phyloP scores from a whole-genome alignment of 345 rosid species.

The Combretum micranthum region DNA sequence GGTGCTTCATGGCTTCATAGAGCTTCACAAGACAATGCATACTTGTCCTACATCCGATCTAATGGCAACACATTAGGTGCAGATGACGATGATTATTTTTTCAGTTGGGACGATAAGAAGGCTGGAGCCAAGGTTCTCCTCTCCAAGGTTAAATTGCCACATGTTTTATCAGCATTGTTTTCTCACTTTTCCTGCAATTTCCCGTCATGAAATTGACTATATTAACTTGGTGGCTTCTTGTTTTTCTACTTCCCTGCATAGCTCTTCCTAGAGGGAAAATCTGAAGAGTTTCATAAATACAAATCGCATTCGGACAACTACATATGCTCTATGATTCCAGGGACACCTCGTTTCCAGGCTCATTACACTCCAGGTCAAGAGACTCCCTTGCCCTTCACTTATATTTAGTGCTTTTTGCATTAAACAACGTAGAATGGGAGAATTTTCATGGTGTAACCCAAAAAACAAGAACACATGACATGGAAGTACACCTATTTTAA shows the following conservation, averaged over 20 bases:
- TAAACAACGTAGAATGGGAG: too few species aligned
- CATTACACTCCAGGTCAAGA: constrained; percentile 52
- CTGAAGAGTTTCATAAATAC: constrained; percentile 38
- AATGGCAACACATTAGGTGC: constrained; percentile 63
- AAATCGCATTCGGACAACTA: constrained; percentile 68
- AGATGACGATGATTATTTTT: constrained; percentile 50
- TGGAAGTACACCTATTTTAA: too few species aligned
- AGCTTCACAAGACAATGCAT: constrained; percentile 45
- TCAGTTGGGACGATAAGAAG: constrained; percentile 78
- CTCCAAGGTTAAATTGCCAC: constrained; percentile 35
- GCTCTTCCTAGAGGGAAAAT: constrained; percentile 46
- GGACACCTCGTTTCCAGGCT: constrained; percentile 47
- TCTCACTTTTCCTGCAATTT: too few species aligned
- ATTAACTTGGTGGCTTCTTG: too few species aligned
- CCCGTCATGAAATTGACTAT: too few species aligned
- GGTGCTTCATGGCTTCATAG: constrained; percentile 67
- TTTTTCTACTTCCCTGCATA: constrained; percentile 10
- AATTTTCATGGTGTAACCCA: too few species aligned
- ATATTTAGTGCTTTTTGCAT: too few species aligned
- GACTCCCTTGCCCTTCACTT: not conserved
- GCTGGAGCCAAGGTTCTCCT: constrained; percentile 65
- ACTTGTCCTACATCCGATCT: constrained; percentile 46
- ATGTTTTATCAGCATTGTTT: too few species aligned
- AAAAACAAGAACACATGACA: too few species aligned
- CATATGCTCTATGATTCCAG: constrained; percentile 60